Evolutionary conservation across 208 protist species (phyloP), one percentile per base, ranked within the genome.

Genomic region (Trypanosoma mega): DNA sequence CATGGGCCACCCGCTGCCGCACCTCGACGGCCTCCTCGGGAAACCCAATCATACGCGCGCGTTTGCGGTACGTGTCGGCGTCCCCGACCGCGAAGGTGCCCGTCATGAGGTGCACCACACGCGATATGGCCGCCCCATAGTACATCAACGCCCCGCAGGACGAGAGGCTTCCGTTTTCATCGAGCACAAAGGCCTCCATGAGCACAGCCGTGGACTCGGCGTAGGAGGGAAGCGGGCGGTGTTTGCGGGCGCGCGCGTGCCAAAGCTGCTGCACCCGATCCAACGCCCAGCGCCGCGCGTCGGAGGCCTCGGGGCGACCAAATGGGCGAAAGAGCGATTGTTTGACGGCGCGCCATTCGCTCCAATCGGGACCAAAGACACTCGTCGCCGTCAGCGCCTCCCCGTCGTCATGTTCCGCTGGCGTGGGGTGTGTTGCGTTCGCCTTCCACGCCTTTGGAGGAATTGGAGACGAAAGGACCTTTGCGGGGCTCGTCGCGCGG

Each of bases 1-100:
- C 89, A 51, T 95, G 89, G 2, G 89, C 85, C 58, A 95, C 82
- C 16, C 85, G 83, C 66, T 95, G 85, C 2, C 89, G 85, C 53
- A 90, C 89, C 74, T 95, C 85, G 6, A 93, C 83, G 21, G 80
- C 84, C 72, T 95, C 85, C 54, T 88, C 89, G 0, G 89, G 89
- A 47, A 95, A 90, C 14, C 66, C 82, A 39, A 93, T 85, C 43
- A 73, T 36, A 4, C 48, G 64, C 1, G 89, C 89, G 3, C 89
- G 74, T 61, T 89, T 80, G 30, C 89, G 78, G 67, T 95, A 95
- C 24, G 89, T 95, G 63, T 83, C 71, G 9, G 67, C 79, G 6
- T 33, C 56, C n/a, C 65, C 78, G 9, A 30, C 68, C 2, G 80
- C 83, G 39, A 93, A 92, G 37, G 76, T 83, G 43, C 89, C 89